Evolutionary conservation across 2,329 filamentous ascomycete species (phyloP).

Genomic region (Fusarium armeniacum): DNA sequence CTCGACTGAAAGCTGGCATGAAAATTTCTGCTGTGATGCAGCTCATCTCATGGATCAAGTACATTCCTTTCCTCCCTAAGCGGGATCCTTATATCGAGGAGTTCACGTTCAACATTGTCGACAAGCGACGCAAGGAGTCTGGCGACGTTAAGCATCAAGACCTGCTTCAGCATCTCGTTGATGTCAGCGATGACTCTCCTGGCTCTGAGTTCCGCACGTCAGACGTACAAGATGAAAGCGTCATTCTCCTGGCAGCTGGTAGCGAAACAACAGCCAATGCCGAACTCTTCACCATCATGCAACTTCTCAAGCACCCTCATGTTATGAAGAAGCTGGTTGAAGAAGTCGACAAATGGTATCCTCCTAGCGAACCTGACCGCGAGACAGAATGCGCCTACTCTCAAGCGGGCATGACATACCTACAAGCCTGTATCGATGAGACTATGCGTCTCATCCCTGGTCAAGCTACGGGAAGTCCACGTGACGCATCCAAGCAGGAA

Average conservation of each 20-base stretch:
- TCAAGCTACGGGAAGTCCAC: constrained; percentile 5
- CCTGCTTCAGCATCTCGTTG: constrained; percentile 11
- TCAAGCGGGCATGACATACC: constrained; percentile 10
- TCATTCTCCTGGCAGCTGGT: constrained; percentile 8
- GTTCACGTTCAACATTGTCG: constrained; percentile 12
- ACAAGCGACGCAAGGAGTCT: constrained; percentile 7
- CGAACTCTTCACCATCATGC: constrained; percentile 10
- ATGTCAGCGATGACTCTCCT: constrained; percentile 10
- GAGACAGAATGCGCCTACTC: constrained; percentile 10
- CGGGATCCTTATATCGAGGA: constrained; percentile 12
- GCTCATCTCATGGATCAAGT: constrained; percentile 9
- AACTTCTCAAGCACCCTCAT: constrained; percentile 9
- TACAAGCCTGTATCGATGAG: constrained; percentile 12
- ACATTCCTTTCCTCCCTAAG: constrained; percentile 9
- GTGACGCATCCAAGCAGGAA: constrained; percentile 5
- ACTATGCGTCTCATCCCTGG: constrained; percentile 14
- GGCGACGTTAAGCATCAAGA: constrained; percentile 4
- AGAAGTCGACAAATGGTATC: constrained; percentile 19
- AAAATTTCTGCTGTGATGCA: constrained; percentile 17
- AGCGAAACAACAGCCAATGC: constrained; percentile 14
- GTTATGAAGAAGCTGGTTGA: constrained; percentile 9
- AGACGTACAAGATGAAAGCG: constrained; percentile 10
- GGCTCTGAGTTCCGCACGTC: constrained; percentile 10
- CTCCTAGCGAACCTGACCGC: background rate
- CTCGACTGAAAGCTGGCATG: constrained; percentile 10